phyloP scores from a whole-genome alignment of 805 yeast genomes.

The Spathaspora arborariae region DNA sequence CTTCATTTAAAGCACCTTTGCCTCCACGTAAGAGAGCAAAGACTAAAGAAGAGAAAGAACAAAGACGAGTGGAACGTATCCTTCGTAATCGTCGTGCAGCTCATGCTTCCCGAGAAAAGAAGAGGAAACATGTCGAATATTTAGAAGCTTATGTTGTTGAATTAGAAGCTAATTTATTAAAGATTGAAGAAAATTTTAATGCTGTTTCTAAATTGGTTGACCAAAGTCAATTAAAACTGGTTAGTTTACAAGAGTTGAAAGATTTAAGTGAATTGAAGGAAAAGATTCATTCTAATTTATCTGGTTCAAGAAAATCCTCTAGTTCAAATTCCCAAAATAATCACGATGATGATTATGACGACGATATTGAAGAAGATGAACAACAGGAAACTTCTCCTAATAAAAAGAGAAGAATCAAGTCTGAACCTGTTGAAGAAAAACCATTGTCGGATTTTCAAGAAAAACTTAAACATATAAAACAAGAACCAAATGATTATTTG shows the following conservation, averaged over 20 bases:
- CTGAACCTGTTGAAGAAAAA: neutral
- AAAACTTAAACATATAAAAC: neutral
- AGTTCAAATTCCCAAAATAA: slow-evolving; percentile 1
- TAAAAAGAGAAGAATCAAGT: slow-evolving; percentile 4
- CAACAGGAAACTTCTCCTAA: neutral
- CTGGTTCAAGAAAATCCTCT: slow-evolving; percentile 8
- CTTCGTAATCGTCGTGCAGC: slow-evolving; percentile 95
- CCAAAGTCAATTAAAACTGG: slow-evolving; percentile 8
- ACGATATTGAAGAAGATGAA: slow-evolving; percentile 6
- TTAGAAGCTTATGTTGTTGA: slow-evolving; percentile 59
- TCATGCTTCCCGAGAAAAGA: slow-evolving; percentile 95
- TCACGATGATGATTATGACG: slow-evolving; percentile 5
- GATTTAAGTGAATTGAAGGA: slow-evolving; percentile 22
- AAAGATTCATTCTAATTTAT: slow-evolving; percentile 23
- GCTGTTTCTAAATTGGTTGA: slow-evolving; percentile 12
- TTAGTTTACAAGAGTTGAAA: slow-evolving; percentile 10
- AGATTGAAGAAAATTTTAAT: slow-evolving; percentile 22
- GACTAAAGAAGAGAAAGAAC: slow-evolving; percentile 96
- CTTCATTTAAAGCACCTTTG: slow-evolving; percentile 42
- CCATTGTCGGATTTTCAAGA: slow-evolving; percentile 2
- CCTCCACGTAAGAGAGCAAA: slow-evolving; percentile 97
- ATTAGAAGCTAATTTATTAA: slow-evolving; percentile 34
- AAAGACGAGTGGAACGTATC: slow-evolving; percentile 88
- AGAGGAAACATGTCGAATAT: slow-evolving; percentile 85
- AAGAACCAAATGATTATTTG: neutral